Base-by-base conservation (phyloP, 1,284 basidiomycete species). In the Sporisorium exsertum region DNA sequence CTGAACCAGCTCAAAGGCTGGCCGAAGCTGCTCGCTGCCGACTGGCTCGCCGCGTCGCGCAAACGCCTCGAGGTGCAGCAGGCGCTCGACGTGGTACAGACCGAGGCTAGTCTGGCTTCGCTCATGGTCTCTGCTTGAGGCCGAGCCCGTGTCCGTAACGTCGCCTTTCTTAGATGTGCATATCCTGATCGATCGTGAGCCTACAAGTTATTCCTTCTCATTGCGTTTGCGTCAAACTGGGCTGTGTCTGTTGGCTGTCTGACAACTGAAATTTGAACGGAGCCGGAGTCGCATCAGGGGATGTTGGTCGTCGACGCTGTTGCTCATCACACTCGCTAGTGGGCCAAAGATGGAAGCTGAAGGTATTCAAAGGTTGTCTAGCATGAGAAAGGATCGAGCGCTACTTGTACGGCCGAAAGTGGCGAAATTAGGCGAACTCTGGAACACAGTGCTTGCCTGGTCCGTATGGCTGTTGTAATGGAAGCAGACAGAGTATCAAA, bases 21-120 rank as follows among this genome's bases (percentile, higher is more conserved):
- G 81, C 92, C 95, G 3, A 94, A 92, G 85, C 87, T 90, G 60
- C 86, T 99, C 61, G 88, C 96, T 61, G 87, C 89, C 46, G 97
- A 99, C 87, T 99, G 97, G 96, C 87, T 99, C 64, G 90, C 91
- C 73, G 95, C 94, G 79, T 94, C 94, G 20, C 89, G 97, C 79
- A 90, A 90, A 84, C 89, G 94, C 84, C 87, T 99, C 78, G 94
- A 97, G 87, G 94, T 97, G 49, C 89, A 94, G 85, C 96, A 98
- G 87, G 94, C 95, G 46, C 87, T 99, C 78, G 92, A 96, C 91
- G 89, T 96, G 65, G 91, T 95, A 61, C 91, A 94, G 84, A 88
- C 93, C 27, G 92, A 95, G 87, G 91, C 91, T n/a, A 91, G 90
- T 16, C 87, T 90, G 59, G 85, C 86, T 51, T 88, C 88, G 43